A percentile compares a stretch with the other conserved stretches of the same genome.
Evolutionary conservation across 257 asterid species (phyloP).

Genomic region (Fraxinus pennsylvanica): DNA sequence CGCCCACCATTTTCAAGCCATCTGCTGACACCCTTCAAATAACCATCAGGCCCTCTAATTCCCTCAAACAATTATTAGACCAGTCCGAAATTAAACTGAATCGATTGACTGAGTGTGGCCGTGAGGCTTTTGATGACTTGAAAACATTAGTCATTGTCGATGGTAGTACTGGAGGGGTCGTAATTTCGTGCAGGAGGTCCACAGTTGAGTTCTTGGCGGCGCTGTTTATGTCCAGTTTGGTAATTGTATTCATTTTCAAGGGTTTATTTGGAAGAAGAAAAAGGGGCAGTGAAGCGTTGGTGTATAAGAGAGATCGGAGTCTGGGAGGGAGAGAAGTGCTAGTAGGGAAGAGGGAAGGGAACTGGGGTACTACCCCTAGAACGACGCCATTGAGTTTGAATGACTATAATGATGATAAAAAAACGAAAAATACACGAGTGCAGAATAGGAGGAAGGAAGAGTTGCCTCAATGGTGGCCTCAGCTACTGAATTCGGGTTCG

Average conservation of each 20-base stretch:
- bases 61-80: conserved; percentile 40
- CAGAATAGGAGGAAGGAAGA: conserved; percentile 48
- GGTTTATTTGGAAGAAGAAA: conserved; percentile 40
- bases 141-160: conserved; percentile 54
- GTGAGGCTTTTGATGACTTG: conserved; percentile 65
- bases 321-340: conserved; percentile 86
- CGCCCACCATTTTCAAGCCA: conserved; percentile 49
- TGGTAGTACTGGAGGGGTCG: conserved; percentile 38
- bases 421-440: conserved; percentile 20
- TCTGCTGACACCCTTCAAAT: conserved; percentile 66
- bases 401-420: conserved; percentile 25
- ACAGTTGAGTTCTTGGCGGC: conserved; percentile 56
- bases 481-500: conserved; percentile 31
- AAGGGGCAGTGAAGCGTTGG: conserved; percentile 38
- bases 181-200: conserved; percentile 76
- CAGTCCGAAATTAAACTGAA: conserved; percentile 41
- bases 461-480: conserved; percentile 96
- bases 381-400: conserved; percentile 43
- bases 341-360: conserved; percentile 57
- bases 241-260: conserved; percentile 43
- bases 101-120: conserved; percentile 45
- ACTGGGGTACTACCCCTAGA: conserved; percentile 25
- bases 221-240: conserved; percentile 44
- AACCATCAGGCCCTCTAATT: conserved; percentile 47
- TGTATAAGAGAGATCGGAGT: conserved; percentile 88